phyloP scores from a whole-genome alignment of 2,329 filamentous ascomycete genomes.

The Aphanoascus verrucosus region DNA sequence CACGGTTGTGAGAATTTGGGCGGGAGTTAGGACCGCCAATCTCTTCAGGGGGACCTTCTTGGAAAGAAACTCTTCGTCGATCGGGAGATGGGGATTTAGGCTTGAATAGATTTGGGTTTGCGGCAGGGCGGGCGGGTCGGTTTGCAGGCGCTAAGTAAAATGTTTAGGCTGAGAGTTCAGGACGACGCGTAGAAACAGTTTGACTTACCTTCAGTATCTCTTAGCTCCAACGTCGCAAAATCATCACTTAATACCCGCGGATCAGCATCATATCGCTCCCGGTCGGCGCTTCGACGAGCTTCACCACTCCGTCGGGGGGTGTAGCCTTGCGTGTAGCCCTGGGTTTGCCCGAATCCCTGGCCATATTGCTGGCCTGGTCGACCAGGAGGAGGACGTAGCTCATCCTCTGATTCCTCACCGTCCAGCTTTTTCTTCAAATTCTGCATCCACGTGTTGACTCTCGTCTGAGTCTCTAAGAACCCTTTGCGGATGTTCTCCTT shows the following conservation, averaged over 20 bases:
- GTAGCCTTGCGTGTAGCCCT: slow-evolving; percentile 36
- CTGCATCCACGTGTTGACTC: slow-evolving; percentile 85
- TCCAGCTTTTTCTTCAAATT: slow-evolving; percentile 89
- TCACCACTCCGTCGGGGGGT: slow-evolving; percentile 53
- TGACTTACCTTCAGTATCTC: slow-evolving; percentile 48
- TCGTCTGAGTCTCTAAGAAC: slow-evolving; percentile 85
- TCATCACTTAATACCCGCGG: slow-evolving; percentile 83
- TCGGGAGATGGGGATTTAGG: slow-evolving; percentile 48
- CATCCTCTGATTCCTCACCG: slow-evolving; percentile 68
- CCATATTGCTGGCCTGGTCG: slow-evolving; percentile 24
- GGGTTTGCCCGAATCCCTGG: slow-evolving; percentile 13
- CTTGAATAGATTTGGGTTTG: slow-evolving; percentile 74
- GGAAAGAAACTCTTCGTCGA: slow-evolving; percentile 46
- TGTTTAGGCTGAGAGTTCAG: slow-evolving; percentile 4
- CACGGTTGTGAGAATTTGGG: slow-evolving; percentile 47
- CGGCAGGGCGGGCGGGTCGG: slow-evolving; percentile 51
- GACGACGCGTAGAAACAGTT: background rate
- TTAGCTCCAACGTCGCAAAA: slow-evolving; percentile 58
- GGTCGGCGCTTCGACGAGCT: slow-evolving; percentile 68
- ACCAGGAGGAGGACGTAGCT: slow-evolving; percentile 34
- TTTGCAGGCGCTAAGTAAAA: slow-evolving; percentile 40
- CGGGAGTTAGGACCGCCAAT: slow-evolving; percentile 64
- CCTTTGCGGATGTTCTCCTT: slow-evolving; percentile 88
- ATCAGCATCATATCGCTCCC: slow-evolving; percentile 88
- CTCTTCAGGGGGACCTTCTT: slow-evolving; percentile 61